Evolutionary conservation across 2,329 filamentous ascomycete genomes (phyloP), one percentile per base, ranked within the genome.

Genomic region (Sordariomycetes sp.): DNA sequence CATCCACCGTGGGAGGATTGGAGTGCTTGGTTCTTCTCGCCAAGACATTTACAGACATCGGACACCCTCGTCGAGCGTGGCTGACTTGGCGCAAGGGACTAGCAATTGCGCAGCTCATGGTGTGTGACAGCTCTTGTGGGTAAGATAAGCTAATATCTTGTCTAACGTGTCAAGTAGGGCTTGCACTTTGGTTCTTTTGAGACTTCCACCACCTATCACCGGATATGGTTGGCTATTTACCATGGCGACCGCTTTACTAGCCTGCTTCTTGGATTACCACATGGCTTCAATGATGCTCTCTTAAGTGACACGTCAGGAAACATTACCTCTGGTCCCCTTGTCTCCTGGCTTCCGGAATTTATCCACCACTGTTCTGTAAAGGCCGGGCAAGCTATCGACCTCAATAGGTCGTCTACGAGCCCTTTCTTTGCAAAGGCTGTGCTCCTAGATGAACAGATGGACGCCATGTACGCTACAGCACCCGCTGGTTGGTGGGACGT

Each of bases 61-160:
- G 62, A 2, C 61, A 64, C 39, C 60, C 62, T 16, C 55, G 61
- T 28, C 43, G 56, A 40, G 53, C 58, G 4, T 66, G 63, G 63
- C 42, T 64, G 12, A 51, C 52, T 3, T 54, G 53, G 38, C 55
- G 61, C 12, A 59, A 56, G 38, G 63, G 55, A 3, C 39, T 65
- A 27, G 54, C 54, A 39, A 59, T 59, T 38, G 52, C 57, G 3
- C 61, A 66, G 43, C 49, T 65, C 5, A 60, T 61, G 53, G 59
- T 60, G 49, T 26, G 54, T 40, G 10, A 48, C n/a, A 30, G 14
- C 8, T 30, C 15, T 17, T 19, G 5, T 11, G 15, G 8, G 14
- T 10, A 17, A 16, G 11, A 30, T 17, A 19, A 20, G 29, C 14
- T 30, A 19, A 17, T 16, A 30, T 14, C 29, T 30, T 12, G 19